A percentile compares a stretch with the other conserved stretches of the same genome.
phyloP scores from a whole-genome alignment of 2,329 filamentous ascomycete genomes.

The Fusarium napiforme region DNA sequence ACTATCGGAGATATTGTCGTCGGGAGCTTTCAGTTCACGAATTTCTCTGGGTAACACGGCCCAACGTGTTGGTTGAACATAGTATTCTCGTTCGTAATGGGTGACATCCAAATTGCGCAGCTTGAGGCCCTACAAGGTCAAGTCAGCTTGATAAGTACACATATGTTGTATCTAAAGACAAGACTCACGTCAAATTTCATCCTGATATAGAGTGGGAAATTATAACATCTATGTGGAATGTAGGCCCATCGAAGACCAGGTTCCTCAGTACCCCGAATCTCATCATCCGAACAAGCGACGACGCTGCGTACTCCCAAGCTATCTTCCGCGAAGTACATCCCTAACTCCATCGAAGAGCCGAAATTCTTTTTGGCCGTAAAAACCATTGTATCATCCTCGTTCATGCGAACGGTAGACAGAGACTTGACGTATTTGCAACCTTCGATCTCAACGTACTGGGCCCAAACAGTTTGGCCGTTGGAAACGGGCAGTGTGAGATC shows the following conservation, averaged over 20 bases:
- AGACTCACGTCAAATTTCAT: background rate
- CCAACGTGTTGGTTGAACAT: background rate
- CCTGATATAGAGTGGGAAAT: background rate
- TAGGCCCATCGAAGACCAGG: background rate
- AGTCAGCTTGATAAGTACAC: background rate
- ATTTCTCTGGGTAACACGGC: background rate
- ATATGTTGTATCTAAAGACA: background rate
- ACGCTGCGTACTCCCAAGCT: background rate
- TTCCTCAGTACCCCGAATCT: background rate
- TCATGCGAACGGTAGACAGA: background rate
- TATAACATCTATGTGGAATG: rapidly evolving
- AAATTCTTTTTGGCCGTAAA: rapidly evolving
- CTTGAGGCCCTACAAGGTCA: background rate
- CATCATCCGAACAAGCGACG: background rate
- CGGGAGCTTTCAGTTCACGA: rapidly evolving
- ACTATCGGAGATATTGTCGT: rapidly evolving
- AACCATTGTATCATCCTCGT: background rate
- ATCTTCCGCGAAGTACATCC: background rate
- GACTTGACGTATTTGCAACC: background rate
- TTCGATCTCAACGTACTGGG: background rate
- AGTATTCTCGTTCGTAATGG: too few species aligned
- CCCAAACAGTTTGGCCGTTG: background rate
- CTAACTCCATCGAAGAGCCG: rapidly evolving
- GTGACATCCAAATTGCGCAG: background rate
- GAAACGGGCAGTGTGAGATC: background rate